Base-by-base conservation (phyloP, 1,139 yeast genomes). In the Yamadazyma membranifaciens region DNA sequence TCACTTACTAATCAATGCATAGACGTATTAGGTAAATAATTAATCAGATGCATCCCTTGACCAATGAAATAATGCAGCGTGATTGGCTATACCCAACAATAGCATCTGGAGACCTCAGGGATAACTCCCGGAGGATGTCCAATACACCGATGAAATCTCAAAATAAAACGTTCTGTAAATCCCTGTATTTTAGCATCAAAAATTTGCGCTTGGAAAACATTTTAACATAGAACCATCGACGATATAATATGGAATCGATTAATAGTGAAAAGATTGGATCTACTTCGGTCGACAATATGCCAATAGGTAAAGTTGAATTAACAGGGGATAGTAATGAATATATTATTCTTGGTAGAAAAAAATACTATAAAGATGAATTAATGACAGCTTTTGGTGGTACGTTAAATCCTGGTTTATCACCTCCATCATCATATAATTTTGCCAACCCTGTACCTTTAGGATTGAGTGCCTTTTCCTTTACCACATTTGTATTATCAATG, bases 331-430 rank as follows among this genome's bases (percentile, higher is more conserved):
- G 49, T 25, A 49, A 53, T 32, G 63, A 61, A 41, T 60, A 39
- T 39, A 44, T 60, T 37, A 52, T 52, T 20, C 58, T 69, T 28
- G 72, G 71, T 4, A 56, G 52, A 38, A 56, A 56, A 30, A 63
- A 57, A 37, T 67, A 59, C 51, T 55, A 52, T 37, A 55, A 54
- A 35, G 50, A 57, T 40, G 74, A 69, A 40, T 60, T 69, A 50
- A 58, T 62, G 62, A 31, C 64, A 25, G 91, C 91, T 10, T 84
- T 83, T 52, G 92, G 89, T 50, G 91, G 91, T 75, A 69, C 77
- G 31, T 56, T 83, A 60, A 79, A 46, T 44, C 45, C 51, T 50
- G 53, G 52, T 6, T 43, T 47, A 24, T 37, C 50, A 4, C 48
- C 46, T 15, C 45, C 43, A 37, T 64, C 69, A 9, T 46, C 50